Percentiles rank a stretch among this genome's conserved stretches.
Conservation (phyloP, 176 grass and related monocot genomes). For the Oropetium thomaeum region DNA sequence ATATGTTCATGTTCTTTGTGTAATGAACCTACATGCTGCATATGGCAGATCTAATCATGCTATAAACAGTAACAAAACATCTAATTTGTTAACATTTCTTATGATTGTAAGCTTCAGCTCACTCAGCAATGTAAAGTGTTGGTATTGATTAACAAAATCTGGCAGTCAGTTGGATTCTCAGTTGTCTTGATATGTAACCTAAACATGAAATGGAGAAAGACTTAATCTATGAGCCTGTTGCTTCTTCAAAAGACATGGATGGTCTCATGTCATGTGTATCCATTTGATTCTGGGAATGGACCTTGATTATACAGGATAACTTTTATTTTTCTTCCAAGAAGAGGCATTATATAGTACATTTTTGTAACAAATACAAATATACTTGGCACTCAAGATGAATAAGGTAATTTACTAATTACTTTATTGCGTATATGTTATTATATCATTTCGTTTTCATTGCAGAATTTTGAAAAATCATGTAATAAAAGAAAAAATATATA, state of each 20-base stretch:
- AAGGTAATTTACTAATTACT: neutral
- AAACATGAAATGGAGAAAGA: neutral
- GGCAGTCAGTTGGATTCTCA: neutral
- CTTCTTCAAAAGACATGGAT: neutral
- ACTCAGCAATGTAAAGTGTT: neutral
- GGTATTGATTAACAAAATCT: constrained; percentile 18
- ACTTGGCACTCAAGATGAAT: constrained; percentile 2
- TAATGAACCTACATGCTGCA: constrained; percentile 5
- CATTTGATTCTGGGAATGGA: neutral
- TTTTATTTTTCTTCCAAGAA: neutral
- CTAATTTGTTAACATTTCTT: neutral
- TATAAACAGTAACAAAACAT: neutral
- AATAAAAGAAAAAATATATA: no score
- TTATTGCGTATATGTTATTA: constrained; percentile 2
- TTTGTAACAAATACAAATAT: neutral
- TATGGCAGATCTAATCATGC: neutral
- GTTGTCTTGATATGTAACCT: neutral
- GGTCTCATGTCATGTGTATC: neutral
- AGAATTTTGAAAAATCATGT: neutral
- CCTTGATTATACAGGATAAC: neutral
- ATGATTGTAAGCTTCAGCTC: neutral
- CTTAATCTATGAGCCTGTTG: neutral
- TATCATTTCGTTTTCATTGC: neutral
- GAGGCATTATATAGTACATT: neutral
- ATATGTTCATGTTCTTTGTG: neutral